Evolutionary conservation across 1,284 basidiomycete species (phyloP), one percentile per base, ranked within the genome.

Genomic region (Meripilus lineatus): DNA sequence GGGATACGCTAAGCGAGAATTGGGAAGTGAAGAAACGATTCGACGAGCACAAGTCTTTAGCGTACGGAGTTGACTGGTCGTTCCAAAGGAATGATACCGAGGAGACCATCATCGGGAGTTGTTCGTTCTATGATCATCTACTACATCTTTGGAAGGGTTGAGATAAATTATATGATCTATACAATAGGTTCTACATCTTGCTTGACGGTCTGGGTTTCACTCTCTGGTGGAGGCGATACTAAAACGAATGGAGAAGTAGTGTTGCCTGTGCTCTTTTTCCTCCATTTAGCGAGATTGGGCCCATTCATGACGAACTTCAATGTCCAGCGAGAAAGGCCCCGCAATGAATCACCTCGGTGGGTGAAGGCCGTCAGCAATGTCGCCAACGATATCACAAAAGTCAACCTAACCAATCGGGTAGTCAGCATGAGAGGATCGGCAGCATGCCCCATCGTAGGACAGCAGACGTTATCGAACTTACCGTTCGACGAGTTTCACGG

Each of bases 51-150:
- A 63, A 78, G 46, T 92, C 88, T 10, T 69, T 99, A 48, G 95
- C 92, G 5, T 99, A 99, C 60, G 96, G 96, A 0, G 90, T 76
- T 5, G 95, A 99, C 63, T 99, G 96, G 95, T 85, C 81, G n/a
- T 78, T 70, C 50, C 68, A 60, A 15, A 53, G 50, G 7, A 46
- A 50, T 1, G 58, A 41, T 5, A 59, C 52, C 21, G 61, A 52
- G 1, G 65, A 68, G 38, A 84, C 77, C 3, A 52, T 88, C 24
- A 74, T 98, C 24, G 92, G 83, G 20, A 95, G 87, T 57, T 96
- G 93, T 62, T 97, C 94, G 14, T 99, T 99, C 65, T 99, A 99
- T 62, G 95, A 99, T 62, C 89, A 93, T 59, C 66, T 72, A 20
- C 61, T 98, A 64, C 80, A 86, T 62, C 57, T 94, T 22, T 99